Evolutionary conservation across 768 basidiomycete genomes (phyloP).

Genomic region (Serpula lacrymans): DNA sequence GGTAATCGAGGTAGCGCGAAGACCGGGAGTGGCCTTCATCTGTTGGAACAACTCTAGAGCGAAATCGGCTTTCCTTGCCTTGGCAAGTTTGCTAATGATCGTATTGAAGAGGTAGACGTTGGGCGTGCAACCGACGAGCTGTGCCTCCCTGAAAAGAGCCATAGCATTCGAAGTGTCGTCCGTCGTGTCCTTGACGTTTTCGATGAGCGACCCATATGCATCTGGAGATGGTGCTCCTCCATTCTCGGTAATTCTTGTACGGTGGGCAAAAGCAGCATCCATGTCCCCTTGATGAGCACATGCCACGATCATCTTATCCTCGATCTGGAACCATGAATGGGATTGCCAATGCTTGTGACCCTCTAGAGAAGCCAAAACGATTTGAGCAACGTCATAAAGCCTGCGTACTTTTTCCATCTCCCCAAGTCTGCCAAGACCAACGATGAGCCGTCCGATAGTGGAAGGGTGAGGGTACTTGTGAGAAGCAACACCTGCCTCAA

Average conservation of each 20-base stretch:
- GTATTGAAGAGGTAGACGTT: conserved; percentile 95
- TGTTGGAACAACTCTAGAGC: conserved; percentile 84
- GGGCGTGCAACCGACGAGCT: conserved; percentile 62
- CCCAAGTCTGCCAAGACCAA: conserved; percentile 59
- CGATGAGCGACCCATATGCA: conserved; percentile 89
- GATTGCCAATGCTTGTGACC: conserved; percentile 45
- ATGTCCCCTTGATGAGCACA: conserved; percentile 78
- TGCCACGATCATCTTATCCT: conserved; percentile 88
- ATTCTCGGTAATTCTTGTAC: conserved; percentile 70
- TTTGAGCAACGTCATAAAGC: conserved; percentile 69
- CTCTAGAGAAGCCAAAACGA: conserved; percentile 43
- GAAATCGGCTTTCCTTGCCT: conserved; percentile 89
- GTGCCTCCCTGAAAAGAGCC: conserved; percentile 78
- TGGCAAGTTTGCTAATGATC: conserved; percentile 92
- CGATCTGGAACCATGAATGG: conserved; percentile 69
- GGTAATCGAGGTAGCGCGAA: conserved; percentile 80
- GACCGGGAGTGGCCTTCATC: conserved; percentile 62
- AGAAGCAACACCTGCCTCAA: conserved; percentile 41
- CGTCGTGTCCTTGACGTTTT: conserved; percentile 87
- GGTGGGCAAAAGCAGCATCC: conserved; percentile 78
- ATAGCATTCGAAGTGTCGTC: conserved; percentile 90
- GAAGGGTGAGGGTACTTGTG: conserved; percentile 50
- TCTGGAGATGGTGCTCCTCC: conserved; percentile 81
- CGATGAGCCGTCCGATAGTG: conserved; percentile 61
- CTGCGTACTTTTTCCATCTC: conserved; percentile 59